Percentiles rank a stretch among this genome's conserved stretches.
Conservation (phyloP, 768 basidiomycete genomes). For the Gautieria morchelliformis region DNA sequence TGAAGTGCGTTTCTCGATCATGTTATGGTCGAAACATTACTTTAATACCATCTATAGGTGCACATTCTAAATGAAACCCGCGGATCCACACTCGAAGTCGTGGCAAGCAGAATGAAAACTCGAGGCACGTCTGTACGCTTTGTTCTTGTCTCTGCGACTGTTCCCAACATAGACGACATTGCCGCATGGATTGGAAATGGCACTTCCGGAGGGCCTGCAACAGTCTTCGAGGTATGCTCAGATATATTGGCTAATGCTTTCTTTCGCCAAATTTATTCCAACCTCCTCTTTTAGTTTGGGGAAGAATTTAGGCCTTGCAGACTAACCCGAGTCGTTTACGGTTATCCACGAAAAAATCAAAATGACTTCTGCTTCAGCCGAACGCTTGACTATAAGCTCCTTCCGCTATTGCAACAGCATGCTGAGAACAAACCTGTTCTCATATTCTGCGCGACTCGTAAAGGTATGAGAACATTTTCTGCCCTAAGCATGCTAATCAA, state of each 20-base stretch:
- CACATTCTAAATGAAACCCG: constrained; percentile 87
- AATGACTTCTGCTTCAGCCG: constrained; percentile 77
- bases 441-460: constrained; percentile 83
- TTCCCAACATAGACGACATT: constrained; percentile 87
- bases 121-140: constrained; percentile 67
- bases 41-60: constrained; percentile 40
- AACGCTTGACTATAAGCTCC: constrained; percentile 65
- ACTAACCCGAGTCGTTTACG: constrained; percentile 62
- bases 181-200: constrained; percentile 73
- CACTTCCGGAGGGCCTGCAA: constrained; percentile 36
- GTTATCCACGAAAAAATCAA: constrained; percentile 51
- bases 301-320: constrained; percentile 88
- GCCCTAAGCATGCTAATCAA: neutral
- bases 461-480: constrained; percentile 36
- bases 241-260: neutral
- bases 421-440: constrained; percentile 76
- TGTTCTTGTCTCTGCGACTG: constrained; percentile 85
- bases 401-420: constrained; percentile 60
- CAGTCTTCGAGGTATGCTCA: constrained; percentile 54
- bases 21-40: neutral
- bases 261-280: neutral
- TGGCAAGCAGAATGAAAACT: constrained; percentile 88
- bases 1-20: constrained; percentile 41
- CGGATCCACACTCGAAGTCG: constrained; percentile 88
- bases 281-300: constrained; percentile 54